Conservation (phyloP, 2,329 filamentous ascomycete species). For the Pseudopyricularia javanii region DNA sequence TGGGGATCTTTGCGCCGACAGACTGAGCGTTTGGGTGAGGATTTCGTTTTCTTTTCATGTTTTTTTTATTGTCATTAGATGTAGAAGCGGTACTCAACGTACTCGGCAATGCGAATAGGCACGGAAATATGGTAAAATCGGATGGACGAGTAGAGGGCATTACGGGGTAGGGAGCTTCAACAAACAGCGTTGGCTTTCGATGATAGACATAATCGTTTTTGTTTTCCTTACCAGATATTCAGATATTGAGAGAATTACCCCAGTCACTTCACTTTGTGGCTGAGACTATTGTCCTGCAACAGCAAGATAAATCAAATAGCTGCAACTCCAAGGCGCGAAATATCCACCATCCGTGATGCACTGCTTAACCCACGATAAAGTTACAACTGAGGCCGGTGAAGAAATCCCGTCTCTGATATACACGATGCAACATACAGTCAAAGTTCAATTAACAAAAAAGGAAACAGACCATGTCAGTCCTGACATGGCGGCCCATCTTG, state of each 20-base stretch:
- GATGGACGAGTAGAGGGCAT: not conserved
- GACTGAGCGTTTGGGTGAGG: slow-evolving; percentile 1
- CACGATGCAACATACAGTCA: not conserved
- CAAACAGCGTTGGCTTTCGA: not conserved
- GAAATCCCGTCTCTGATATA: not conserved
- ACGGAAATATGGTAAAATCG: not conserved
- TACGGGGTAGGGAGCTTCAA: not conserved
- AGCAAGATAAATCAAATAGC: not conserved
- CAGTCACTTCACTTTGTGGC: not conserved
- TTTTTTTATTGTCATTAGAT: slow-evolving; percentile 1
- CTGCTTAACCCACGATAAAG: not conserved
- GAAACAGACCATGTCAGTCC: not conserved
- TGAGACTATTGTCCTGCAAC: not conserved
- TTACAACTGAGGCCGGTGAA: not conserved
- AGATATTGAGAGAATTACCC: no score
- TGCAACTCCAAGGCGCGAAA: not conserved
- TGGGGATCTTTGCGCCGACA: slow-evolving; percentile 33
- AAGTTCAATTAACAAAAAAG: not conserved
- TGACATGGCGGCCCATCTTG: not conserved
- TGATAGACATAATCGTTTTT: not conserved
- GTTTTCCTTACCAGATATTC: not conserved
- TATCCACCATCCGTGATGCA: not conserved
- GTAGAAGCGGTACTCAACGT: slow-evolving; percentile 14
- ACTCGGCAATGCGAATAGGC: slow-evolving; percentile 3
- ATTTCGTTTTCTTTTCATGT: not conserved